Percentiles rank a stretch among this genome's conserved stretches.
Evolutionary conservation across 768 basidiomycete species (phyloP).

Genomic region (Mycena kentingensis): DNA sequence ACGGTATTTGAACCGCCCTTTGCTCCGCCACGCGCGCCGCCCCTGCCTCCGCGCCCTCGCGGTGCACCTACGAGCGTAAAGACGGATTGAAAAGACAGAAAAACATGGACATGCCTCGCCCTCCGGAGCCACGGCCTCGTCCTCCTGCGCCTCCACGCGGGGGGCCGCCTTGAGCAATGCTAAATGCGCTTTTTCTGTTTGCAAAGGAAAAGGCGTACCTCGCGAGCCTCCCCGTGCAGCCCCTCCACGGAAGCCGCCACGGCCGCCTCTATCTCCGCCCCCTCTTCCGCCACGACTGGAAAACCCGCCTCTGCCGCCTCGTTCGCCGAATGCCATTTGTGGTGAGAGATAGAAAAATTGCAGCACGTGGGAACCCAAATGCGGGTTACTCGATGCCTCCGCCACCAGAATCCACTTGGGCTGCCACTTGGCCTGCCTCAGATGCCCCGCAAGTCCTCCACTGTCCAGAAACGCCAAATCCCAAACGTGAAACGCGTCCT

Average conservation of each 20-base stretch:
- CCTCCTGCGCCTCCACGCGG: conserved; percentile 36
- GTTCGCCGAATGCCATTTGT: conserved; percentile 30
- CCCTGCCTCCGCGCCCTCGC: conserved; percentile 51
- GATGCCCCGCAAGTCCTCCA: conserved; percentile 60
- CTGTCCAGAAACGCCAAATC: conserved; percentile 56
- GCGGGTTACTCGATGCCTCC: not conserved
- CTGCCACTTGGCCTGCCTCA: too few relatives aligned
- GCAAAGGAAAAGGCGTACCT: too few relatives aligned
- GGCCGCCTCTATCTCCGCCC: conserved; percentile 74
- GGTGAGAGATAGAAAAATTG: not conserved
- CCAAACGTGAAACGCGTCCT: conserved; percentile 80
- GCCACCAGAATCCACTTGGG: not conserved
- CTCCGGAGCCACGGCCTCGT: conserved; percentile 37
- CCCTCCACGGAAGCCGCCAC: conserved; percentile 68
- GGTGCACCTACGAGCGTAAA: conserved; percentile 30
- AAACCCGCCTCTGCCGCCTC: too few relatives aligned
- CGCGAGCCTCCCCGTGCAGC: conserved; percentile 39
- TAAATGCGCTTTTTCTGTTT: conserved; percentile 38
- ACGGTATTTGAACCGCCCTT: conserved; percentile 86
- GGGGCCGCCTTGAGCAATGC: conserved; percentile 45
- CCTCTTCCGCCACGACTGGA: too few relatives aligned
- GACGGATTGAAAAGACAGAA: conserved; percentile 13
- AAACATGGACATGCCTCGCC: conserved; percentile 30
- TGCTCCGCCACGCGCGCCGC: conserved; percentile 71
- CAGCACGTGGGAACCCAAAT: not conserved